Conservation (phyloP, 1,139 yeast species). For the Blastobotrys serpentis region DNA sequence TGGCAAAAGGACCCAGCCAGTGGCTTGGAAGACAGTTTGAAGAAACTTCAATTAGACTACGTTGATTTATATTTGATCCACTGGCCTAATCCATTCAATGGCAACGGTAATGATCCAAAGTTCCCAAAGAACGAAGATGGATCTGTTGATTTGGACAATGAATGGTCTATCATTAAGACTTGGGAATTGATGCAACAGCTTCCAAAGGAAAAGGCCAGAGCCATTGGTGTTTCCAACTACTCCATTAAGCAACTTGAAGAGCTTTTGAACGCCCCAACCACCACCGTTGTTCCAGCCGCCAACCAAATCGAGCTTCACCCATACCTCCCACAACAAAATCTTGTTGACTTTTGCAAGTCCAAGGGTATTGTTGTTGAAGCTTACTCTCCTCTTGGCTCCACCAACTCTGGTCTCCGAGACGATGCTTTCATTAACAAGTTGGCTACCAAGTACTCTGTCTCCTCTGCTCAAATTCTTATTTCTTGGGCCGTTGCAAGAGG, state of each 20-base stretch:
- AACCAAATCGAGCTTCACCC: slow-evolving; percentile 55
- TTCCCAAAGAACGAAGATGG: slow-evolving; percentile 11
- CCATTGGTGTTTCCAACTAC: slow-evolving; percentile 46
- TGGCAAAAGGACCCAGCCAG: slow-evolving; percentile 55
- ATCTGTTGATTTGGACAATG: neutral
- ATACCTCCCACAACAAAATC: slow-evolving; percentile 54
- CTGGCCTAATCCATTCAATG: slow-evolving; percentile 65
- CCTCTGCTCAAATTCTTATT: slow-evolving; percentile 46
- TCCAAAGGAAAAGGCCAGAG: slow-evolving; percentile 40
- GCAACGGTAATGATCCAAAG: slow-evolving; percentile 6
- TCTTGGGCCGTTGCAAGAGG: slow-evolving; percentile 44
- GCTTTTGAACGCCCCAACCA: slow-evolving; percentile 38
- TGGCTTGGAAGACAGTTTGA: slow-evolving; percentile 61
- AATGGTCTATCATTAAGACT: slow-evolving; percentile 61
- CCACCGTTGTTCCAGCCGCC: slow-evolving; percentile 45
- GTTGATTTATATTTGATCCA: slow-evolving; percentile 81
- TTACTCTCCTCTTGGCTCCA: slow-evolving; percentile 68
- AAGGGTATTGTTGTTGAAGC: slow-evolving; percentile 60
- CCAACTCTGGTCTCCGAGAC: slow-evolving; percentile 58
- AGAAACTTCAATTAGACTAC: slow-evolving; percentile 68
- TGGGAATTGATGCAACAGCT: slow-evolving; percentile 67
- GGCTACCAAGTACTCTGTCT: slow-evolving; percentile 53
- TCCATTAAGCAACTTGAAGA: slow-evolving; percentile 42
- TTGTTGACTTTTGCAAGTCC: slow-evolving; percentile 53
- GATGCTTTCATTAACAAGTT: slow-evolving; percentile 48